Evolutionary conservation across 192 early-diverging fungal genomes (phyloP).

Genomic region (Pilobolus umbonatus): DNA sequence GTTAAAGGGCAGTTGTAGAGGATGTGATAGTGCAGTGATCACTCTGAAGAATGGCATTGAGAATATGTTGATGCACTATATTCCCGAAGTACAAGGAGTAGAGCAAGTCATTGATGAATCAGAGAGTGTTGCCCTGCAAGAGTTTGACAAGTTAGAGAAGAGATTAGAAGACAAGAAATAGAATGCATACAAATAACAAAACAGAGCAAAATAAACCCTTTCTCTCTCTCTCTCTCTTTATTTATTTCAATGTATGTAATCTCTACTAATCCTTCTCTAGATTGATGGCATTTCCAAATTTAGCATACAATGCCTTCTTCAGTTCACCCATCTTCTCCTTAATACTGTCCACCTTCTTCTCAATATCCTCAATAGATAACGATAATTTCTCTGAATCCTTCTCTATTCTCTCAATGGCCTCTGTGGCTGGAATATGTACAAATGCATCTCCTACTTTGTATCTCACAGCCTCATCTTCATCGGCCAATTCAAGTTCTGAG

Average conservation of each 20-base stretch:
- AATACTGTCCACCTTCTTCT: conserved; percentile 57
- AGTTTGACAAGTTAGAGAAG: conserved; percentile 89
- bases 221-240: background rate
- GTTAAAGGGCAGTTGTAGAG: conserved; percentile 92
- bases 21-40: conserved; percentile 82
- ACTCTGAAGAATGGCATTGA: conserved; percentile 99
- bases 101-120: conserved; percentile 87
- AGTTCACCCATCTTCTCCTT: conserved; percentile 78
- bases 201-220: background rate
- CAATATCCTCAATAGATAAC: conserved; percentile 55
- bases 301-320: conserved; percentile 82
- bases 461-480: conserved; percentile 84
- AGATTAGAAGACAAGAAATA: conserved; percentile 23
- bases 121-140: conserved; percentile 70
- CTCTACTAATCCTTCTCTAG: conserved; percentile 72
- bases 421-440: conserved; percentile 66
- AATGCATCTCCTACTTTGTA: conserved; percentile 90
- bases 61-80: conserved; percentile 98
- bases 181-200: background rate
- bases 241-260: background rate
- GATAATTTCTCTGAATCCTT: conserved; percentile 58
- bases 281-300: conserved; percentile 95
- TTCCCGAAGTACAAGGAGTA: conserved; percentile 86
- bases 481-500: conserved; percentile 85
- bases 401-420: conserved; percentile 67